Base-by-base conservation (phyloP, 371 early-diverging fungal genomes). In the Pancytospora philotis region DNA sequence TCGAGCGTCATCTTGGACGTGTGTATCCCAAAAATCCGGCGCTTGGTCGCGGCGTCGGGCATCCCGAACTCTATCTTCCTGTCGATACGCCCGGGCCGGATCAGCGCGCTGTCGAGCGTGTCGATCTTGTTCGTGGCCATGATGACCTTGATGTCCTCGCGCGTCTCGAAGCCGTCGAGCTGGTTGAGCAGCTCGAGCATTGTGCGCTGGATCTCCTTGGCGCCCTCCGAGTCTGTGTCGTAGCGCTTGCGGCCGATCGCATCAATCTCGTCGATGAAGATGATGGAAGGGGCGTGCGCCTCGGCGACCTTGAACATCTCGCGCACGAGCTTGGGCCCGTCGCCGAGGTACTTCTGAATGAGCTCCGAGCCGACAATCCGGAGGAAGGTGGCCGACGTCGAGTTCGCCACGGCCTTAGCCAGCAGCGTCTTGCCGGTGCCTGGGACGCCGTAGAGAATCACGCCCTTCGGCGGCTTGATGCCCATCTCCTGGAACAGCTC, bases 121-220 rank as follows among this genome's bases (percentile, higher is more conserved):
- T 97, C 97, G 71, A 97, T 97, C 77, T 91, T 88, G 83, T 99
- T 99, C 16, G 99, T 99, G 3, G 98, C 99, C 98, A 97, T 97
- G 66, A 99, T 93, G 1, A 98, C 86, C 82, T 97, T 97, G 69
- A 99, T 94, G 80, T 95, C 95, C 48, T 92, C 91, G 66, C 93
- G 85, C n/a, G 92, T 90, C 76, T 97, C 98, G 83, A 99, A 98
- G 38, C 99, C 99, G 78, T 99, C 99, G 50, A 99, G 84, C 79
- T 98, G 98, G 83, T 96, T 98, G 69, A 99, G 82, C 30, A 99
- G 85, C 82, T 99, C 98, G 77, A 97, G 82, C 99, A 99, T 96
- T n/a, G 98, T 98, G 70, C 98, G 86, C 80, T 98, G 97, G 67
- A 97, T 93, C 83, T 98, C 99, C 61, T 90, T 86, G 76, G 92